These are phyloP conservation scores for Fomes fomentarius DNA, from an alignment of 1,284 basidiomycete genomes.

Conservation along the genomic window DNA sequence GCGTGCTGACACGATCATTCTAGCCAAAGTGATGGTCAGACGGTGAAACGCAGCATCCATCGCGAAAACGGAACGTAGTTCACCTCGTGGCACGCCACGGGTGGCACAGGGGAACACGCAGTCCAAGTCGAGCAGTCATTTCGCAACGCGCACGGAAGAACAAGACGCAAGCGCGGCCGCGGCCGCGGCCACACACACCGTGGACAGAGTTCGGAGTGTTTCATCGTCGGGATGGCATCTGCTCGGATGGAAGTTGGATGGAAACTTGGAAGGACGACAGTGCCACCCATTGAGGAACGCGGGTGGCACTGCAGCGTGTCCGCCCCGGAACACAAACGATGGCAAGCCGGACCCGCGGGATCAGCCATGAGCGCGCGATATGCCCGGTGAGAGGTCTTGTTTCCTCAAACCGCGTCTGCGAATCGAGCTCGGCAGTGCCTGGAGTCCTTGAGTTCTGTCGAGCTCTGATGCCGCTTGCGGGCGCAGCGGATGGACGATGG, in stretches of 20 bases:
- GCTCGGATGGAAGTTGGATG: neutral
- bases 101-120: neutral
- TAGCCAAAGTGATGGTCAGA: neutral
- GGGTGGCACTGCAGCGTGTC: neutral
- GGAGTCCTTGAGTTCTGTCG: neutral
- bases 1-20: neutral
- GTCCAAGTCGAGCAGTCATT: too few relatives aligned
- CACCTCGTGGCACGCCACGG: slow-evolving; percentile 1
- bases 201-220: too few relatives aligned
- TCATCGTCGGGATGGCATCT: neutral
- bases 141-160: too few relatives aligned
- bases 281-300: slow-evolving; percentile 3
- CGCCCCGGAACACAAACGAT: too few relatives aligned
- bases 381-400: slow-evolving; percentile 6
- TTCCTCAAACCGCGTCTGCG: slow-evolving; percentile 6
- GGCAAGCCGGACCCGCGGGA: too few relatives aligned
- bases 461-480: neutral
- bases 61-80: too few relatives aligned
- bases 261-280: neutral
- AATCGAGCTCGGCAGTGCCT: slow-evolving; percentile 4
- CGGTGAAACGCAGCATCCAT: neutral
- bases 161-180: too few relatives aligned
- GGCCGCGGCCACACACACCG: neutral
- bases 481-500: neutral
- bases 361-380: too few relatives aligned